Percentiles rank a stretch among this genome's conserved stretches.
phyloP scores from a whole-genome alignment of 129 eudicot genomes.

The Pulicaria dysenterica region DNA sequence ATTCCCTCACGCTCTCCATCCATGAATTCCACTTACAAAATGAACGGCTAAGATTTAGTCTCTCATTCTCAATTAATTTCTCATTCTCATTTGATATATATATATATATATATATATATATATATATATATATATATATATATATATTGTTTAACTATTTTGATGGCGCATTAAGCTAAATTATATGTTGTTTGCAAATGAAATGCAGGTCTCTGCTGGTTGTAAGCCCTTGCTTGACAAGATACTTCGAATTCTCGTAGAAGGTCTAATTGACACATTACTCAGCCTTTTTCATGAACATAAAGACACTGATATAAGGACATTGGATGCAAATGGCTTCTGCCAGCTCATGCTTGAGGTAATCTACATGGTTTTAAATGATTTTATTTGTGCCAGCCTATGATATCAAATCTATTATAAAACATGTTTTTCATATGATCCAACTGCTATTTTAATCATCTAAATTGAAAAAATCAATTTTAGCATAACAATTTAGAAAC shows the following conservation, averaged over 20 bases:
- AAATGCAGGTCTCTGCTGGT: constrained; percentile 81
- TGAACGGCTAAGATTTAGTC: too few relatives aligned
- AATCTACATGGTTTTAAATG: constrained; percentile 16
- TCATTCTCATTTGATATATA: too few relatives aligned
- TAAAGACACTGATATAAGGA: constrained; percentile 61
- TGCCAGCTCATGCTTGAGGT: constrained; percentile 99
- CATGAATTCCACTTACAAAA: too few relatives aligned
- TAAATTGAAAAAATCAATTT: background rate
- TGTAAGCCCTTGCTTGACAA: constrained; percentile 90
- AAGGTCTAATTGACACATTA: constrained; percentile 84
- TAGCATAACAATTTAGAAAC: background rate
- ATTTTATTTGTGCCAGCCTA: constrained; percentile 18
- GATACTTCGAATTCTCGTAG: constrained; percentile 82
- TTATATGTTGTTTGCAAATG: background rate
- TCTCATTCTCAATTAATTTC: too few relatives aligned
- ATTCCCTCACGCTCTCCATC: too few relatives aligned
- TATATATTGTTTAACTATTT: too few relatives aligned
- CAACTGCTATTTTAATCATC: too few relatives aligned
- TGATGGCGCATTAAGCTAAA: background rate
- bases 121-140: too few relatives aligned
- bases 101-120: too few relatives aligned
- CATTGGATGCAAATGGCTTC: constrained; percentile 90
- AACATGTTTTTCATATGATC: background rate
- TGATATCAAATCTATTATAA: background rate
- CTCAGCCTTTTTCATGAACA: constrained; percentile 91